These are phyloP conservation scores for Yamadazyma jaroonii DNA, from an alignment of 1,139 yeast genomes.

Conservation along the genomic window DNA sequence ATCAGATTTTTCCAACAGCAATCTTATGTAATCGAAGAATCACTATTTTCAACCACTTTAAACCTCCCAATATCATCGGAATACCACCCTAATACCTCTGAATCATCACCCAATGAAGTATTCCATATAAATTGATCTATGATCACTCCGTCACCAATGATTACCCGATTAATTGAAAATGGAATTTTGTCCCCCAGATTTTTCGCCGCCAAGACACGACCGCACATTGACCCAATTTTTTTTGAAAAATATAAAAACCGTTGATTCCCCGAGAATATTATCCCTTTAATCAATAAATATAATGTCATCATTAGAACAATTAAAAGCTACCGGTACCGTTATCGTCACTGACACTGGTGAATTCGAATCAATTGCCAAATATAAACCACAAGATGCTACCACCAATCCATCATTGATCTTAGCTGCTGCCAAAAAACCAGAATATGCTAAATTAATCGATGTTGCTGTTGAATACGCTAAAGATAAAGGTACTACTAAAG, in stretches of 20 bases:
- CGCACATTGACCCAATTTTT: background rate
- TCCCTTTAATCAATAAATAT: background rate
- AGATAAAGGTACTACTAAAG: slow-evolving; percentile 49
- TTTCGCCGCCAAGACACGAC: background rate
- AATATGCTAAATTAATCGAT: slow-evolving; percentile 86
- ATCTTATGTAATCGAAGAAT: background rate
- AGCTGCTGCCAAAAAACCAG: slow-evolving; percentile 91
- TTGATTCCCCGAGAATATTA: background rate
- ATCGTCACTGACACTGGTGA: slow-evolving; percentile 99
- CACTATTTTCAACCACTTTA: too few species aligned
- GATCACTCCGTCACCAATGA: background rate
- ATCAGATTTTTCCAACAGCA: background rate
- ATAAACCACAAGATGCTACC: slow-evolving; percentile 98
- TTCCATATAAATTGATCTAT: too few species aligned
- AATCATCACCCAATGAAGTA: too few species aligned
- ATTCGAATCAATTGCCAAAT: slow-evolving; percentile 95
- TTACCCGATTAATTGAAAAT: slow-evolving; percentile 3
- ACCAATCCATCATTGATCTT: slow-evolving; percentile 97
- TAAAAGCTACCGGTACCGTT: slow-evolving; percentile 91
- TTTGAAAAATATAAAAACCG: background rate
- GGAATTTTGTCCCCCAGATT: slow-evolving; percentile 3
- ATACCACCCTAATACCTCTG: background rate
- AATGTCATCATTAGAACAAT: slow-evolving; percentile 77
- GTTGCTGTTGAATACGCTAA: slow-evolving; percentile 87
- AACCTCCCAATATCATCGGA: background rate